A percentile compares a stretch with the other conserved stretches of the same genome.
phyloP scores from a whole-genome alignment of 2,329 filamentous ascomycete genomes.

The Nothophaeocryptopus gaeumannii region DNA sequence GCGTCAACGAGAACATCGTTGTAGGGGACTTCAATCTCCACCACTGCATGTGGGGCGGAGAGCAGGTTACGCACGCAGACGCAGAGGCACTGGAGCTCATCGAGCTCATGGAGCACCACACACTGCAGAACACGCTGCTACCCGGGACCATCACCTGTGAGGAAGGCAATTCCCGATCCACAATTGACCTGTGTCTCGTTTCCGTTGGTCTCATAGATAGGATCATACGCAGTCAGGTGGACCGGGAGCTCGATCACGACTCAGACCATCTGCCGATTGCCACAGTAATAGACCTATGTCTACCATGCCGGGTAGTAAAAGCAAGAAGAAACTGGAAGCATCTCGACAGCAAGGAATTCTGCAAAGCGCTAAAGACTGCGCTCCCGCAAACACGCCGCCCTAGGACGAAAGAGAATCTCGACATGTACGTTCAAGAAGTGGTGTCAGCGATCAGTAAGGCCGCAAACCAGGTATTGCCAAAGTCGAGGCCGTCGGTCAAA shows the following conservation, averaged over 20 bases:
- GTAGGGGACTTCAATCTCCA: too few species aligned
- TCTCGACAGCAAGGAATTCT: background rate
- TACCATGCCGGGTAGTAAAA: background rate
- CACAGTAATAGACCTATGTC: background rate
- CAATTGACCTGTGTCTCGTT: background rate
- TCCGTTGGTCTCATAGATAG: background rate
- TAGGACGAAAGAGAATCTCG: background rate
- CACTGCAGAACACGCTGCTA: background rate
- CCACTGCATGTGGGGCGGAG: background rate
- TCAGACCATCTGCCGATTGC: background rate
- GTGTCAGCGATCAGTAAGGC: slow-evolving; percentile 1
- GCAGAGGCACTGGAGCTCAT: background rate
- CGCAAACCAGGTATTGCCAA: background rate
- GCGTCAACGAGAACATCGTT: background rate
- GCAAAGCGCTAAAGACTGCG: background rate
- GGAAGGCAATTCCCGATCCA: slow-evolving; percentile 1
- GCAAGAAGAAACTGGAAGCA: background rate
- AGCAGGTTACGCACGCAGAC: background rate
- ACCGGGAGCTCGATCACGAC: background rate
- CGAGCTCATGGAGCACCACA: background rate
- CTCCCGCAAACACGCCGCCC: background rate
- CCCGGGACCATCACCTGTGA: slow-evolving; percentile 1
- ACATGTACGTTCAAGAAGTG: background rate
- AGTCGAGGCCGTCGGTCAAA: background rate
- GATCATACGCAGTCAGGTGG: background rate